phyloP scores from a whole-genome alignment of 2,329 filamentous ascomycete species.

The Aspergillus amoenus region DNA sequence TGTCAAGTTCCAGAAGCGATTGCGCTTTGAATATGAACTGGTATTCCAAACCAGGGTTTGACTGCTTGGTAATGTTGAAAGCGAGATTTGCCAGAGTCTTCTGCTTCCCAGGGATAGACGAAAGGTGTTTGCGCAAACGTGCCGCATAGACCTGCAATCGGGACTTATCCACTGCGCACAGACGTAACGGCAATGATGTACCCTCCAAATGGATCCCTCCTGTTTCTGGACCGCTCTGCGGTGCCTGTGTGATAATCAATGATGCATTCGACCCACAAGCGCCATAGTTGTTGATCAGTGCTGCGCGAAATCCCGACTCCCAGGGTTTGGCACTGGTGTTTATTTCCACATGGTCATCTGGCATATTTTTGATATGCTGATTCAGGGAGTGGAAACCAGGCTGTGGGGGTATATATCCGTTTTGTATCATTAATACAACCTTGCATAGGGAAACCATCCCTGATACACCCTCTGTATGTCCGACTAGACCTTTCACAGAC shows the following conservation, averaged over 20 bases:
- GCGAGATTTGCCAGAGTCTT: slow-evolving; percentile 15
- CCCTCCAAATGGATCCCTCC: slow-evolving; percentile 4
- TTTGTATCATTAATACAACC: slow-evolving; percentile 30
- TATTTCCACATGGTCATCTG: slow-evolving; percentile 20
- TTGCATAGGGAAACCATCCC: slow-evolving; percentile 34
- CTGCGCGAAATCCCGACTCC: slow-evolving; percentile 13
- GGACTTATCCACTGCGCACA: slow-evolving; percentile 15
- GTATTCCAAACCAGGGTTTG: slow-evolving; percentile 15
- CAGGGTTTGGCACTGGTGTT: slow-evolving; percentile 15
- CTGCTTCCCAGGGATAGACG: background rate
- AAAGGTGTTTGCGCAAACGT: slow-evolving; percentile 7
- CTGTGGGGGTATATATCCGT: slow-evolving; percentile 25
- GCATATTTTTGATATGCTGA: slow-evolving; percentile 16
- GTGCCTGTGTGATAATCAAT: slow-evolving; percentile 26
- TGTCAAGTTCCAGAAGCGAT: slow-evolving; percentile 13
- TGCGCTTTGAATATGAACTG: slow-evolving; percentile 14
- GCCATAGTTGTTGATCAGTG: slow-evolving; percentile 33
- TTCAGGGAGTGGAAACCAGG: slow-evolving; percentile 27
- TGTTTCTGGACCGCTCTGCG: background rate
- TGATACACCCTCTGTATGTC: slow-evolving; percentile 35
- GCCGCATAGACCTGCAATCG: slow-evolving; percentile 11
- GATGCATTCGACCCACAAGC: slow-evolving; percentile 29
- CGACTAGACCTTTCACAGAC: slow-evolving; percentile 35
- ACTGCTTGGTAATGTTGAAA: slow-evolving; percentile 18
- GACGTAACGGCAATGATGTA: slow-evolving; percentile 12